Evolutionary conservation across 306 rosid genomes (phyloP).

Genomic region (Luffa aegyptiaca): DNA sequence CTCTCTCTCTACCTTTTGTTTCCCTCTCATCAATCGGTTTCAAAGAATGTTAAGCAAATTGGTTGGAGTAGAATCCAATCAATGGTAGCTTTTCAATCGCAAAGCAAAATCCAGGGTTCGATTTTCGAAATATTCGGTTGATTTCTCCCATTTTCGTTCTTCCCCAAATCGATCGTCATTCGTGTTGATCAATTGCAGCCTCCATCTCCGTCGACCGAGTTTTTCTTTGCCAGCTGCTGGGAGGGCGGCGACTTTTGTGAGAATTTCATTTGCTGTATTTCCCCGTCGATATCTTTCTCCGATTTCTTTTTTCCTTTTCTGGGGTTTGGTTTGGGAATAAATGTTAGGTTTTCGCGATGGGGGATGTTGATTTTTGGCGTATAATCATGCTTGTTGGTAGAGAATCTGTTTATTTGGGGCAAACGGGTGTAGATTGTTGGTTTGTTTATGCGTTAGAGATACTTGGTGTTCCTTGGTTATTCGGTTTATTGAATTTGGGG

Average conservation of each 20-base stretch:
- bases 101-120: background rate
- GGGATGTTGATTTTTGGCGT: conserved; percentile 10
- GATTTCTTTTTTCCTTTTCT: background rate
- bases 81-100: conserved; percentile 17
- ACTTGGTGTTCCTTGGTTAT: conserved; percentile 17
- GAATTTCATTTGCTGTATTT: conserved; percentile 5
- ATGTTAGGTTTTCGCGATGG: conserved; percentile 20
- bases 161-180: conserved; percentile 7
- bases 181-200: background rate
- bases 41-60: conserved; percentile 35
- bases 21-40: conserved; percentile 5
- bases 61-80: conserved; percentile 30
- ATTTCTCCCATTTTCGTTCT: background rate
- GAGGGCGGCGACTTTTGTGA: conserved; percentile 1
- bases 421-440: conserved; percentile 8
- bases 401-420: background rate
- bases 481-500: conserved; percentile 10
- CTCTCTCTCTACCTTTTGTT: background rate
- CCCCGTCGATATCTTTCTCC: conserved; percentile 12
- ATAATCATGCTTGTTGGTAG: background rate
- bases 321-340: conserved; percentile 7
- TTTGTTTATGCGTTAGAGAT: conserved; percentile 16
- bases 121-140: background rate
- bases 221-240: background rate
- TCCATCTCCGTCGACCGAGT: background rate